These are phyloP conservation scores for Gossypium australe DNA, from an alignment of 345 rosid species.

Conservation along the genomic window DNA sequence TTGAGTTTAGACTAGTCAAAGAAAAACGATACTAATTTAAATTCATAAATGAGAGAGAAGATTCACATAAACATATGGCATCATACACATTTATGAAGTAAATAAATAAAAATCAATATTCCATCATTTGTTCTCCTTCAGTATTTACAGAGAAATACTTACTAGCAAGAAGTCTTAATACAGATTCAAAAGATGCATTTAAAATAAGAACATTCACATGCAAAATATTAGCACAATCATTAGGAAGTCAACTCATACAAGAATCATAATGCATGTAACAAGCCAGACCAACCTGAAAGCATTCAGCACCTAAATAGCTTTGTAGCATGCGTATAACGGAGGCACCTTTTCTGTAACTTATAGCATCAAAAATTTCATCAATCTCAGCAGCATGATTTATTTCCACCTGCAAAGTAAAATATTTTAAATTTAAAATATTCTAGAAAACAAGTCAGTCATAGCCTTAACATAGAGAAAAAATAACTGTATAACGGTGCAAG, in stretches of 20 bases:
- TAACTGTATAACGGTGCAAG: neutral
- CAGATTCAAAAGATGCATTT: neutral
- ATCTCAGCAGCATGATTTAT: constrained; percentile 85
- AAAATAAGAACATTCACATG: no score
- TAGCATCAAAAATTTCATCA: constrained; percentile 92
- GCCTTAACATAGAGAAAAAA: neutral
- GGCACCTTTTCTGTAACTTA: constrained; percentile 93
- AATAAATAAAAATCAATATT: neutral
- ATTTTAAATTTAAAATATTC: neutral
- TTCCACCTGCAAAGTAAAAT: constrained; percentile 57
- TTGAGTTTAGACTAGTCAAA: neutral
- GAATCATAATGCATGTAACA: neutral
- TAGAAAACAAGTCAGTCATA: neutral
- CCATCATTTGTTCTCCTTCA: neutral
- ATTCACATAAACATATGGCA: neutral
- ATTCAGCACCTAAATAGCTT: constrained; percentile 90
- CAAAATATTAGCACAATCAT: neutral
- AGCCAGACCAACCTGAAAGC: constrained; percentile 66
- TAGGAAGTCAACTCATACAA: neutral
- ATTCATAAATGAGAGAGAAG: constrained; percentile 13
- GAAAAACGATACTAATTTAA: neutral
- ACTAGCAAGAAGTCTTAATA: neutral
- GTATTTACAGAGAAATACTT: constrained; percentile 1
- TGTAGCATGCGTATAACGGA: constrained; percentile 93
- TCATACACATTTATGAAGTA: neutral